Evolutionary conservation across 2,329 filamentous ascomycete genomes (phyloP).

Genomic region (Fusarium mundagurra): DNA sequence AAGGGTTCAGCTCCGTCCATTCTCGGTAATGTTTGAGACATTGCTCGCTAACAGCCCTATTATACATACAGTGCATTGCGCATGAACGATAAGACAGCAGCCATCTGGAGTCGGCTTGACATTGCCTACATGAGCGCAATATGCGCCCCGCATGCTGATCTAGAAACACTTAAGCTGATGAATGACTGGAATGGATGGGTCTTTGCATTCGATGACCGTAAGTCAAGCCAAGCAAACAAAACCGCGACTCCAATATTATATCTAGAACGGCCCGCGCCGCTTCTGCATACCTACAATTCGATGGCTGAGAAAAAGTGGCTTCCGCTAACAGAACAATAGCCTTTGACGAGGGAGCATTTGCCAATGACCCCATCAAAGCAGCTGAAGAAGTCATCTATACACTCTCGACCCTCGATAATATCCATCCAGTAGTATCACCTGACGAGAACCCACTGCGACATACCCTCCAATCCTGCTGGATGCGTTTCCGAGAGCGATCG

Average conservation of each 20-base stretch:
- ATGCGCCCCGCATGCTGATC: conserved; percentile 19
- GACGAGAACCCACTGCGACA: conserved; percentile 17
- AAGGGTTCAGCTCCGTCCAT: neutral
- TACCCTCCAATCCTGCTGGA: conserved; percentile 23
- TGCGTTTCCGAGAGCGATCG: conserved; percentile 10
- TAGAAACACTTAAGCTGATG: conserved; percentile 24
- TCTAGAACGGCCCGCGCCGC: conserved; percentile 14
- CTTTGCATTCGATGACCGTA: conserved; percentile 23
- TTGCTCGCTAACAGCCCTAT: conserved; percentile 2
- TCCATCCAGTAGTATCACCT: conserved; percentile 13
- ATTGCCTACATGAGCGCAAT: conserved; percentile 27
- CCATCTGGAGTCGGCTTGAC: conserved; percentile 12
- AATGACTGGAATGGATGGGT: conserved; percentile 28
- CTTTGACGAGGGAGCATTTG: conserved; percentile 21
- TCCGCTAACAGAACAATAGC: conserved; percentile 3
- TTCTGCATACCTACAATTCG: neutral
- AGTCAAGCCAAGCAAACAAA: conserved; percentile 6
- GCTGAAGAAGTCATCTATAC: conserved; percentile 27
- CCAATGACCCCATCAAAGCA: conserved; percentile 22
- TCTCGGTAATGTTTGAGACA: neutral
- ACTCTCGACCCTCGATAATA: conserved; percentile 15
- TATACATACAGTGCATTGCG: conserved; percentile 1
- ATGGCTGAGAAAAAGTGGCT: neutral
- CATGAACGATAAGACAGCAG: conserved; percentile 20
- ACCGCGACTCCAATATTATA: neutral